These are phyloP conservation scores for Colletotrichum sansevieriae DNA, from an alignment of 2,329 filamentous ascomycete genomes.

Conservation along the genomic window DNA sequence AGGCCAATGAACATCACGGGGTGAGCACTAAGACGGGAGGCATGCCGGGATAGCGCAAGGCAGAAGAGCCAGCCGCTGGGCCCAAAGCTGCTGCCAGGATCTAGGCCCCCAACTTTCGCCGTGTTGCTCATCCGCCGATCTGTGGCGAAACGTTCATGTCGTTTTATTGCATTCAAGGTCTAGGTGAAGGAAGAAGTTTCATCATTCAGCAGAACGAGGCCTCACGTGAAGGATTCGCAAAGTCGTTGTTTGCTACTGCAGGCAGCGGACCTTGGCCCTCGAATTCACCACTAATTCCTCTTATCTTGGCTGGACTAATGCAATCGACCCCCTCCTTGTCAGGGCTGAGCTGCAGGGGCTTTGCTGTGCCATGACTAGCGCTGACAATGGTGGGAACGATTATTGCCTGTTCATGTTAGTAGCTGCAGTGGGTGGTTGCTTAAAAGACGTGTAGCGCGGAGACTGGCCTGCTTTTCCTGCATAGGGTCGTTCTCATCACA, in stretches of 20 bases:
- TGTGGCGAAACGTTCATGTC: neutral
- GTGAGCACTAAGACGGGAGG: conserved; percentile 14
- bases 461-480: neutral
- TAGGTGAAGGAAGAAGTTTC: neutral
- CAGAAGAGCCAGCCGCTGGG: conserved; percentile 17
- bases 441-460: neutral
- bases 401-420: neutral
- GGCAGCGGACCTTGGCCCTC: neutral
- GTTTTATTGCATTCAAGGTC: neutral
- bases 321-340: neutral
- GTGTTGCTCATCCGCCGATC: conserved; percentile 27
- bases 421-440: neutral
- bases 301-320: no score
- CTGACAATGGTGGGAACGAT: neutral
- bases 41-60: neutral
- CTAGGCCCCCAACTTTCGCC: conserved; percentile 4
- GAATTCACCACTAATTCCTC: neutral
- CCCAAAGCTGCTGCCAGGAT: neutral
- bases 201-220: no score
- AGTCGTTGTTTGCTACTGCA: neutral
- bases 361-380: neutral
- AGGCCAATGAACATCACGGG: neutral
- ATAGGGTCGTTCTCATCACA: no score
- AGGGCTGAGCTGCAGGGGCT: conserved; percentile 12
- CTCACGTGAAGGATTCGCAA: neutral